Evolutionary conservation across 192 early-diverging fungal species (phyloP).

Genomic region (Gigaspora rosea): DNA sequence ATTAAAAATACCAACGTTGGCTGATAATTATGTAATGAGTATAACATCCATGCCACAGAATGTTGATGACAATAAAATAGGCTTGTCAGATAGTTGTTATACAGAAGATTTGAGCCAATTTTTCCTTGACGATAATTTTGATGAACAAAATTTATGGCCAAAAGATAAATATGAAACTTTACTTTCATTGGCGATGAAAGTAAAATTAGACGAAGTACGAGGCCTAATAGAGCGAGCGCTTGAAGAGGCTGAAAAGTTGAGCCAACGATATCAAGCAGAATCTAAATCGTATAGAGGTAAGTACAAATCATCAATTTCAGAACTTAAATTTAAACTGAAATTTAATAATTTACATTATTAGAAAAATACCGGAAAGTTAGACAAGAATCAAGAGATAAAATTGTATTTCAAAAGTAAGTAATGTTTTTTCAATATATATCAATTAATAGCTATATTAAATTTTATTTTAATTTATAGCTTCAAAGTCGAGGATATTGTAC

Average conservation of each 20-base stretch:
- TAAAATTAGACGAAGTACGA: conserved; percentile 8
- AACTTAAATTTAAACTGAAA: neutral
- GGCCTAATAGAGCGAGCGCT: neutral
- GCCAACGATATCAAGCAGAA: conserved; percentile 35
- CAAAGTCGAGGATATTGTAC: conserved; percentile 56
- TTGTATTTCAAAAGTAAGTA: conserved; percentile 58
- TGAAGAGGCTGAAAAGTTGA: conserved; percentile 35
- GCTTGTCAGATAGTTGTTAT: conserved; percentile 8
- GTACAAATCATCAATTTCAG: neutral
- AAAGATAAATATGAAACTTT: conserved; percentile 20
- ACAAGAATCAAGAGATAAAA: conserved; percentile 50
- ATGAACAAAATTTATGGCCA: conserved; percentile 13
- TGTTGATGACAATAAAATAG: neutral
- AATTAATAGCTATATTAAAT: neutral
- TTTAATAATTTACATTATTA: neutral
- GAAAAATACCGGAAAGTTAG: conserved; percentile 51
- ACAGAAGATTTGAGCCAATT: conserved; percentile 33
- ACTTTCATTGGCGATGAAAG: neutral
- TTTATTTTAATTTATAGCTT: conserved; percentile 39
- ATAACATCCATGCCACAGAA: neutral
- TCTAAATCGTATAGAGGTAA: conserved; percentile 39
- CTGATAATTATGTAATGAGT: neutral
- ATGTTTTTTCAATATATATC: neutral
- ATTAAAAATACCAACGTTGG: neutral
- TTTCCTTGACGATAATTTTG: conserved; percentile 18